Conservation (phyloP, 2,329 filamentous ascomycete species). For the Gyromitra esculenta region DNA sequence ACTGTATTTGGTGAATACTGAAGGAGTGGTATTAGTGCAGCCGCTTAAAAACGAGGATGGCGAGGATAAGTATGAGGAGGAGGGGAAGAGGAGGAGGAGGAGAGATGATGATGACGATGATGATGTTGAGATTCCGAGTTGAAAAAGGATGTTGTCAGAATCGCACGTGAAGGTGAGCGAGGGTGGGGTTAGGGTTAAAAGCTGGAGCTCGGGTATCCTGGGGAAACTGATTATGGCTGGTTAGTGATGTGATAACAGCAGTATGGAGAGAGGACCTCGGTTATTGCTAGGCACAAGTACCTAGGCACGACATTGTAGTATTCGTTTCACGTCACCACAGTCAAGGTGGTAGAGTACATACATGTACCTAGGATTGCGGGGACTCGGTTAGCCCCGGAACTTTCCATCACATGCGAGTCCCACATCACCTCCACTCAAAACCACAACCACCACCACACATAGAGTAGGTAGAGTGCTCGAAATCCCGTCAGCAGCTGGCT, state of each 20-base stretch:
- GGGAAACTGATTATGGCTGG: constrained; percentile 18
- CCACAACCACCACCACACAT: neutral
- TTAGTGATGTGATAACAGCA: neutral
- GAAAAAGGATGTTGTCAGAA: constrained; percentile 30
- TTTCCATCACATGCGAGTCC: constrained; percentile 37
- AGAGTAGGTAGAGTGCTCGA: neutral
- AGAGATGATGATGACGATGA: constrained; percentile 6
- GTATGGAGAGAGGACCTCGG: constrained; percentile 26
- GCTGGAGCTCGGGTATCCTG: constrained; percentile 39
- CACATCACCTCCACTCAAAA: constrained; percentile 21
- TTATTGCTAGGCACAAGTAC: constrained; percentile 39
- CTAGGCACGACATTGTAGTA: constrained; percentile 11
- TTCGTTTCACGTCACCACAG: too few species aligned
- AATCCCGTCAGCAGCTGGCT: neutral
- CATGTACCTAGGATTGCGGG: neutral
- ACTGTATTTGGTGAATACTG: neutral
- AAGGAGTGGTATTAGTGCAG: constrained; percentile 11
- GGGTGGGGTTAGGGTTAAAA: constrained; percentile 30
- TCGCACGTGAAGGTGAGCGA: constrained; percentile 43
- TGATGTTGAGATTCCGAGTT: constrained; percentile 6
- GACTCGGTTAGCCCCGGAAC: constrained; percentile 13
- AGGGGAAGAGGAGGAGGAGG: neutral
- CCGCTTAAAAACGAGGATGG: neutral
- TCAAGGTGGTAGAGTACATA: too few species aligned
- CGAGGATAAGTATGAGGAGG: neutral